Base-by-base conservation (phyloP, 2,329 filamentous ascomycete species). In the Ceratocystis alfenasii region DNA sequence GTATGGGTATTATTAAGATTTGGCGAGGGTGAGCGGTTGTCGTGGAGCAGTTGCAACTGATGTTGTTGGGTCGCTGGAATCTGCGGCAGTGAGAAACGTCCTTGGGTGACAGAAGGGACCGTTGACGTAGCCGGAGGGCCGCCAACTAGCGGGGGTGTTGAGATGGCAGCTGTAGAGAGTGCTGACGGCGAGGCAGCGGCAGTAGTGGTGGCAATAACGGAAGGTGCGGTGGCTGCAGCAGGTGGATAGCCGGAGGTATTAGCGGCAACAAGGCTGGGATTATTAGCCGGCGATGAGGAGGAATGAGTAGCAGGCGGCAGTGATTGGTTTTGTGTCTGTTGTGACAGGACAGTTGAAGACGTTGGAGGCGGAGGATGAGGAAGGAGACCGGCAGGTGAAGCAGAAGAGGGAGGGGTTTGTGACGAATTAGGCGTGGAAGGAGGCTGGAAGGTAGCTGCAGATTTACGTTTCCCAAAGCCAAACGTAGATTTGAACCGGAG, bases 391-490 rank as follows among this genome's bases (percentile, higher is more conserved):
- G 33, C 50, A 36, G 50, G 25, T n/a, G 66, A 48, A 10, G 46
- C 61, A 61, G 64, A 63, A 61, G 64, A 63, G 22, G 66, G 62
- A 41, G 57, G 62, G 45, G 64, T 53, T 65, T 65, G 64, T 63
- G 66, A 57, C 20, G 55, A 53, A 33, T 57, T 63, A 30, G 68
- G 45, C 41, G 65, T 62, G 46, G 61, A 55, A 63, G 63, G 65
- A 66, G 60, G 65, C 41, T 81, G 80, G 72, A 83, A 55, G 53
- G 62, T 80, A 72, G 80, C 46, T 66, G 65, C 80, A 73, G 86
- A 87, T 80, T 86, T 88, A 77, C 88, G 86, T 83, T 88, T 89
- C 78, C 87, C 87, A 81, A 89, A 88, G 78, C 88, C 87, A 79
- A 90, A 82, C 81, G 83, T 76, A 90, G 84, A 78, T 87, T 85